These are phyloP conservation scores for Dipteronia dyeriana DNA, from an alignment of 345 rosid species.

Conservation along the genomic window DNA sequence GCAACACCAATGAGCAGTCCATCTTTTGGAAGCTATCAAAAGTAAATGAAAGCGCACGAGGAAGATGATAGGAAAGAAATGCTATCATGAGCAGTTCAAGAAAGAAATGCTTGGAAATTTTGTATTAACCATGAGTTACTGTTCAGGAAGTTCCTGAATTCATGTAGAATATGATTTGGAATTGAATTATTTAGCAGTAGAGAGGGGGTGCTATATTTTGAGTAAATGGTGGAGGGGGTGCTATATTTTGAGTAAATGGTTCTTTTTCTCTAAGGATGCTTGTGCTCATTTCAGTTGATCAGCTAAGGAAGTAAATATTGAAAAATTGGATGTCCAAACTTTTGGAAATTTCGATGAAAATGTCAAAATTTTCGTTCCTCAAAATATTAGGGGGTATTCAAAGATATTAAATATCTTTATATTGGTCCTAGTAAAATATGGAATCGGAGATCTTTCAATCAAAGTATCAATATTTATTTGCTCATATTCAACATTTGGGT, in stretches of 20 bases:
- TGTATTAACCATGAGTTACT: neutral
- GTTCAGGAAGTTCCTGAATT: neutral
- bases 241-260: neutral
- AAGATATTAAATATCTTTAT: no score
- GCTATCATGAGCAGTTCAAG: neutral
- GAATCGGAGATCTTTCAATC: no score
- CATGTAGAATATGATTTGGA: slow-evolving; percentile 1
- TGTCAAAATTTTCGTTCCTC: no score
- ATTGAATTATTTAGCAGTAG: neutral
- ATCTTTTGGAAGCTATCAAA: slow-evolving; percentile 27
- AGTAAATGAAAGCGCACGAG: slow-evolving; percentile 27
- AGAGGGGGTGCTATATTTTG: neutral
- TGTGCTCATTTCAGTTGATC: no score
- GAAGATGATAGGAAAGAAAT: slow-evolving; percentile 9
- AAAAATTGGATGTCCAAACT: no score
- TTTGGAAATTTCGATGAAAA: no score
- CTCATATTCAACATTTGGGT: no score
- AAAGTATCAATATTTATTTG: no score
- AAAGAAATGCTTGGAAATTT: neutral
- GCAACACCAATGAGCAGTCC: neutral
- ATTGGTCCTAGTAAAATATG: no score
- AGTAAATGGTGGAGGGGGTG: neutral
- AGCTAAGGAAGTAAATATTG: no score
- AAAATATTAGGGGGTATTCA: no score
- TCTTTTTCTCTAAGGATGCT: neutral